Conservation (phyloP, 192 early-diverging fungal genomes). For the Linnemannia zychae region DNA sequence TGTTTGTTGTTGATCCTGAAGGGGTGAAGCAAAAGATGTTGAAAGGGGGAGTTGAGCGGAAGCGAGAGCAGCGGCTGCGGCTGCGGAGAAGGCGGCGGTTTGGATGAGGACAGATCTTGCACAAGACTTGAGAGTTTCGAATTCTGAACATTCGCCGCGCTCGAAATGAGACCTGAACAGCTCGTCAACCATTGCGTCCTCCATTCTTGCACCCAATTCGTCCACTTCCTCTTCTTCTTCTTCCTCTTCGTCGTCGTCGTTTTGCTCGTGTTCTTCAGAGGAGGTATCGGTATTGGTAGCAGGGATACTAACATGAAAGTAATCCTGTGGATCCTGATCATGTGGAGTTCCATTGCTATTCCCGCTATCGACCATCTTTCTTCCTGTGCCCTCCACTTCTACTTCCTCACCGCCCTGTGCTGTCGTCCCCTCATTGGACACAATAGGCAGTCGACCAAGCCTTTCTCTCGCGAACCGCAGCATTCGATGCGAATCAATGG, state of each 20-base stretch:
- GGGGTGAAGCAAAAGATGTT: neutral
- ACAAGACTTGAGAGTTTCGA: constrained; percentile 7
- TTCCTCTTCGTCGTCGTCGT: neutral
- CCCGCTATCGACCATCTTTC: constrained; percentile 1
- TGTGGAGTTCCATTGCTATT: neutral
- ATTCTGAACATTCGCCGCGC: constrained; percentile 33
- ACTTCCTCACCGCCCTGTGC: neutral
- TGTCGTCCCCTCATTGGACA: neutral
- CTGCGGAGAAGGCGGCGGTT: constrained; percentile 7
- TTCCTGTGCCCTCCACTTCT: neutral
- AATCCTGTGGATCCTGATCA: neutral
- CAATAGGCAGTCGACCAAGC: constrained; percentile 1
- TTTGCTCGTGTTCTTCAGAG: neutral
- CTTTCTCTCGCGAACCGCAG: constrained; percentile 22
- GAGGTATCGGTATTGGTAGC: neutral
- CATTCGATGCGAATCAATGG: constrained; percentile 25
- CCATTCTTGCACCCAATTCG: constrained; percentile 15
- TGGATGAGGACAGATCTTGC: constrained; percentile 11
- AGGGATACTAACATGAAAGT: neutral
- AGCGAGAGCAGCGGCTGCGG: neutral
- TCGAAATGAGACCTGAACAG: constrained; percentile 33
- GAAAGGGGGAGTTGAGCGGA: neutral
- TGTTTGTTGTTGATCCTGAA: neutral
- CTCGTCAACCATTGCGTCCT: constrained; percentile 44
- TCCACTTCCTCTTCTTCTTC: constrained; percentile 14